Base-by-base conservation (phyloP, 305 asterid genomes). In the Fraxinus paxiana region DNA sequence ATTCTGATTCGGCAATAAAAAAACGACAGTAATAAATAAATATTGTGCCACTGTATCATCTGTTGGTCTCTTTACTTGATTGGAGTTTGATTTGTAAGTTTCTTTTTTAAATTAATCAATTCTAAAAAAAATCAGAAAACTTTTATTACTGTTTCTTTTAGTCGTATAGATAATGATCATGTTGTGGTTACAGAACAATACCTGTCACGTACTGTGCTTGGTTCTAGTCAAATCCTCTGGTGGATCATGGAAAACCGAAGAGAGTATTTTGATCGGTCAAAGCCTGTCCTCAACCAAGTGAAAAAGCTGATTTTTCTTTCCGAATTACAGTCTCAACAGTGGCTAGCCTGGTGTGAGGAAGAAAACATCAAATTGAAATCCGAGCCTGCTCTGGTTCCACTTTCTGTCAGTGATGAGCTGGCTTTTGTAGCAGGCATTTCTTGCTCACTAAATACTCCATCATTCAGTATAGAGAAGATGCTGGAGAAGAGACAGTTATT, bases 241-340 rank as follows among this genome's bases (percentile, higher is more conserved):
- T 96, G 99, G 99, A 96, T 96, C 86, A 94, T 96, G 99, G 99
- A 96, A 87, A 94, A 96, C 85, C 86, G 97, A 78, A 82, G 97
- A 85, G 98, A 96, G 85, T 94, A 96, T 86, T 96, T 96, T 48
- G 90, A 91, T 81, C 89, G 97, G 48, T 92, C 99, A 38, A 96
- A 93, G 91, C 93, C 87, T 67, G 93, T 89, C 33, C 92, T 96
- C 80, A 87, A 89, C 86, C 90, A 90, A 61, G 99, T 96, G 34
- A 96, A 92, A 88, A 92, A 91, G 86, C 84, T 96, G 79, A 89
- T 96, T 31, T 96, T 96, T 86, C 94, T 96, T 31, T 96, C 99
- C 9, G 92, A 94, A 75, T 85, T 80, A 73, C 98, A 96, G 84
- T 88, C 97, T 77, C 93, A 85, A 72, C 98, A 91, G 81, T 96